Percentiles rank a stretch among this genome's conserved stretches.
phyloP scores from a whole-genome alignment of 371 early-diverging fungal species.

The Saksenaea vasiformis region DNA sequence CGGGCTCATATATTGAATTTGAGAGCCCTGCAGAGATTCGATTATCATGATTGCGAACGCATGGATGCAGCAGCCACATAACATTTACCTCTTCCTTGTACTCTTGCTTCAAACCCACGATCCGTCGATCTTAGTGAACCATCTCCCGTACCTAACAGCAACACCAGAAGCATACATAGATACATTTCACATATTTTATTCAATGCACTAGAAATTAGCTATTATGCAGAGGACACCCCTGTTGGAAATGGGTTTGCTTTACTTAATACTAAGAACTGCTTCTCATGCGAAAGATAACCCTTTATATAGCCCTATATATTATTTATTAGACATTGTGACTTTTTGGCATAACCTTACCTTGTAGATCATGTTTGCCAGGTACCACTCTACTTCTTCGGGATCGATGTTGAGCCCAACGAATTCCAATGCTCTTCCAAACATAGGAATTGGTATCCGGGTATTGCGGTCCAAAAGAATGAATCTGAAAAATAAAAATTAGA shows the following conservation, averaged over 20 bases:
- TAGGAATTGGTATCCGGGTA: slow-evolving; percentile 55
- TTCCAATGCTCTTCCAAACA: slow-evolving; percentile 59
- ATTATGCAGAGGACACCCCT: slow-evolving; percentile 11
- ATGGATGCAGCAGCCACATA: no score
- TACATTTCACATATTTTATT: neutral
- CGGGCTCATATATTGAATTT: no score
- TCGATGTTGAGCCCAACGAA: slow-evolving; percentile 44
- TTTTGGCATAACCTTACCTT: slow-evolving; percentile 46
- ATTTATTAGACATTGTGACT: neutral
- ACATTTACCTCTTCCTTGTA: no score
- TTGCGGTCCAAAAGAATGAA: slow-evolving; percentile 48
- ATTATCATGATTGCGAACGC: no score
- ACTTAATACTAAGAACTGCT: slow-evolving; percentile 75
- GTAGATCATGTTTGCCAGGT: slow-evolving; percentile 76
- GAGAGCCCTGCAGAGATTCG: no score
- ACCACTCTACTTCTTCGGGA: slow-evolving; percentile 54
- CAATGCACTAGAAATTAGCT: neutral
- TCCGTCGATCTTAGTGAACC: no score
- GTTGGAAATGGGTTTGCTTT: slow-evolving; percentile 78
- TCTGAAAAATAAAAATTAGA: slow-evolving; percentile 29
- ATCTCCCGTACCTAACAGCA: no score
- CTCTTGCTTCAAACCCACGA: no score
- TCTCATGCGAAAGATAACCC: slow-evolving; percentile 87
- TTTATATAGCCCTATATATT: slow-evolving; percentile 72
- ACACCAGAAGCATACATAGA: no score